These are phyloP conservation scores for Aspergillus melleus DNA, from an alignment of 2,329 filamentous ascomycete species.

Conservation along the genomic window DNA sequence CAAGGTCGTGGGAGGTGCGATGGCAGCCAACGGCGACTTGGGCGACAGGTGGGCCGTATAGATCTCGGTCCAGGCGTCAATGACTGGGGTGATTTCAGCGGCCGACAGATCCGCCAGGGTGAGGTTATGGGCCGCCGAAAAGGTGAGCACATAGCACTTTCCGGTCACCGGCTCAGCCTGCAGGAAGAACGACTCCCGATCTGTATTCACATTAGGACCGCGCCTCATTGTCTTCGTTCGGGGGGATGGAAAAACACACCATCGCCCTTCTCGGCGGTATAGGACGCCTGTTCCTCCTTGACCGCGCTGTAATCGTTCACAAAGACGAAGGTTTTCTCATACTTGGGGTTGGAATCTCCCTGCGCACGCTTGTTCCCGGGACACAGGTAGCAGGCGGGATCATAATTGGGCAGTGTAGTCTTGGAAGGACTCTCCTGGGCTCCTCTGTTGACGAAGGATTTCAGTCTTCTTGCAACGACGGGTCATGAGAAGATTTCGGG, in stretches of 20 bases:
- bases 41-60: constrained; percentile 80
- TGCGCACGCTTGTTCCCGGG: constrained; percentile 86
- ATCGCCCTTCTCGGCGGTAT: constrained; percentile 56
- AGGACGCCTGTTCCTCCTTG: constrained; percentile 86
- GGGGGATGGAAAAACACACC: constrained; percentile 39
- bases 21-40: constrained; percentile 61
- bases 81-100: constrained; percentile 73
- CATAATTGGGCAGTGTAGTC: constrained; percentile 73
- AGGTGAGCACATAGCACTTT: constrained; percentile 95
- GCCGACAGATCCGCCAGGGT: constrained; percentile 88
- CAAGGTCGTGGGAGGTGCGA: constrained; percentile 48
- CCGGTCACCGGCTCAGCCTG: constrained; percentile 84
- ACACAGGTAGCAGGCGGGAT: constrained; percentile 91
- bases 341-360: constrained; percentile 82
- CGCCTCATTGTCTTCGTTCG: constrained; percentile 4
- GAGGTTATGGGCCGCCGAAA: constrained; percentile 84
- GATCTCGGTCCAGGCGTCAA: constrained; percentile 88
- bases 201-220: constrained; percentile 41
- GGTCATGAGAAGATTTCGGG: not conserved
- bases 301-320: constrained; percentile 98
- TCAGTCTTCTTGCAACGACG: not conserved
- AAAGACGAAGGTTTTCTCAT: constrained; percentile 86
- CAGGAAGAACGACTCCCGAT: constrained; percentile 73
- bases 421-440: constrained; percentile 72
- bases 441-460: constrained; percentile 54